These are phyloP conservation scores for Geranomyces variabilis DNA, from an alignment of 192 early-diverging fungal species.

Conservation along the genomic window DNA sequence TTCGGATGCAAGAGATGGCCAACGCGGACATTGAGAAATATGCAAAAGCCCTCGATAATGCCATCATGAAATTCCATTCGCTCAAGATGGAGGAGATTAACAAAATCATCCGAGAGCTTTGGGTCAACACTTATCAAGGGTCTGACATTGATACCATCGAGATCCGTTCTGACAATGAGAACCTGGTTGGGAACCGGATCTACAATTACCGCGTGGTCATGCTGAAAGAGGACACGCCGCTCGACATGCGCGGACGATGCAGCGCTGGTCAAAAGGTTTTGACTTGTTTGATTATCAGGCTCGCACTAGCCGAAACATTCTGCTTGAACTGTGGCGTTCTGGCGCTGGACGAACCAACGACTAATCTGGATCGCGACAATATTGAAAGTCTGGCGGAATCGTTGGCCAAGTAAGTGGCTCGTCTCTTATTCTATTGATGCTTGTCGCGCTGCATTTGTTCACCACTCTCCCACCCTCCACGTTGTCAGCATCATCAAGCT, in stretches of 20 bases:
- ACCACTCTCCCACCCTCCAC: not conserved
- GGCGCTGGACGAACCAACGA: slow-evolving; percentile 97
- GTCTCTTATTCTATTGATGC: not conserved
- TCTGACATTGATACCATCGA: slow-evolving; percentile 94
- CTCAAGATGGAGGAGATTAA: slow-evolving; percentile 98
- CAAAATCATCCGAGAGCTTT: slow-evolving; percentile 93
- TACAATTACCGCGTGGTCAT: slow-evolving; percentile 96
- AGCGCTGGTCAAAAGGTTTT: slow-evolving; percentile 97
- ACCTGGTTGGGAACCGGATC: slow-evolving; percentile 65
- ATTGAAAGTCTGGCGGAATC: slow-evolving; percentile 83
- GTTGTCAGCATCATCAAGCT: slow-evolving; percentile 74
- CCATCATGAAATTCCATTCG: slow-evolving; percentile 88
- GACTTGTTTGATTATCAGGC: slow-evolving; percentile 92
- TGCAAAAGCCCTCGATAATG: slow-evolving; percentile 74
- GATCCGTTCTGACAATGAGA: slow-evolving; percentile 87
- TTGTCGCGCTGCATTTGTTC: not conserved
- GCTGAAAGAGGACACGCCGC: slow-evolving; percentile 78
- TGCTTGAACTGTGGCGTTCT: slow-evolving; percentile 90
- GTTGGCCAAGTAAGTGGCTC: slow-evolving; percentile 69
- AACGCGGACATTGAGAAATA: slow-evolving; percentile 83
- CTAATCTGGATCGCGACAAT: slow-evolving; percentile 90
- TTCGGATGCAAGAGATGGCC: slow-evolving; percentile 80
- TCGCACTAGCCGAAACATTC: slow-evolving; percentile 95
- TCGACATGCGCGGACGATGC: slow-evolving; percentile 95
- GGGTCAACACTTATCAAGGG: slow-evolving; percentile 95